Percentiles rank a stretch among this genome's conserved stretches.
phyloP scores from a whole-genome alignment of 108 stramenopile genomes.

The Skeletonema tropicum region DNA sequence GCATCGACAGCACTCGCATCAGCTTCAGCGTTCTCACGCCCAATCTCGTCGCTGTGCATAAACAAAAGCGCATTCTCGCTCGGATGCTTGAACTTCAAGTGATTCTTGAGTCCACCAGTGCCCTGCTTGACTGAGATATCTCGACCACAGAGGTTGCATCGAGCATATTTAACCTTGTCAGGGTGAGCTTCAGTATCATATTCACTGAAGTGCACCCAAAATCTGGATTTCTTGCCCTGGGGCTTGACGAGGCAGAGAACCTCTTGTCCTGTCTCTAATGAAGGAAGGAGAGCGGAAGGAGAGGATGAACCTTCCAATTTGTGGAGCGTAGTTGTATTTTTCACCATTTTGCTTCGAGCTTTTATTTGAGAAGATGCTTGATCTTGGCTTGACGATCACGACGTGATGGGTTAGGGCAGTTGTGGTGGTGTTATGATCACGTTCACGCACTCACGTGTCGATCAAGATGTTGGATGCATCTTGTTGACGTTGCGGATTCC shows the following conservation, averaged over 20 bases:
- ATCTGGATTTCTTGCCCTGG: slow-evolving; percentile 17
- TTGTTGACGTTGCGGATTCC: too few relatives aligned
- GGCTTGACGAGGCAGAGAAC: slow-evolving; percentile 18
- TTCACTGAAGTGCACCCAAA: slow-evolving; percentile 24
- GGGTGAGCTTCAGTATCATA: slow-evolving; percentile 30
- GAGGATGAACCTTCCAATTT: not conserved
- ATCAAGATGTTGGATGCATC: too few relatives aligned
- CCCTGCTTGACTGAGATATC: slow-evolving; percentile 41
- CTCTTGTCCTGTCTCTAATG: not conserved
- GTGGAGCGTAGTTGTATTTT: not conserved
- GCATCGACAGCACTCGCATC: not conserved
- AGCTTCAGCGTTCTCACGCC: not conserved
- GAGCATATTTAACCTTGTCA: slow-evolving; percentile 14
- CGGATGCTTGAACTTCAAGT: slow-evolving; percentile 28
- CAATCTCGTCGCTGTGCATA: not conserved
- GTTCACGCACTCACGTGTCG: too few relatives aligned
- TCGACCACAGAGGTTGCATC: slow-evolving; percentile 31
- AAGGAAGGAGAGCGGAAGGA: not conserved
- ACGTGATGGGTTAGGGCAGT: not conserved
- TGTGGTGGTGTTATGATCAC: not conserved
- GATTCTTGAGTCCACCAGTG: slow-evolving; percentile 31
- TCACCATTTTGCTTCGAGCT: too few relatives aligned
- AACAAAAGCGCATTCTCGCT: slow-evolving; percentile 6
- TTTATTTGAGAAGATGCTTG: too few relatives aligned
- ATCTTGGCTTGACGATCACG: not conserved